Percentiles rank a stretch among this genome's conserved stretches.
phyloP scores from a whole-genome alignment of 768 basidiomycete species.

The Calvatia gigantea region DNA sequence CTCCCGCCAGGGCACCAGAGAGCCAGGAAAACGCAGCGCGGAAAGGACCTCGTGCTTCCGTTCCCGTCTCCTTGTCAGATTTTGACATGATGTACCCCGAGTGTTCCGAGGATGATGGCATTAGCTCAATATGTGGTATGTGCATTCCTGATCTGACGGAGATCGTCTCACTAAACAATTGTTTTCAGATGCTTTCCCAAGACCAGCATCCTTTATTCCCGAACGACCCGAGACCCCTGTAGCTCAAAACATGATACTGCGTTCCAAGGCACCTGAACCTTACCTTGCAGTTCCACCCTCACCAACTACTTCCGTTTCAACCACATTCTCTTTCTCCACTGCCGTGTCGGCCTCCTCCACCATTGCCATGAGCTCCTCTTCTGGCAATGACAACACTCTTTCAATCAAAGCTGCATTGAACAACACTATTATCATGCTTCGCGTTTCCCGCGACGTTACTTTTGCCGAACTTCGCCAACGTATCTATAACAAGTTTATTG shows the following conservation, averaged over 20 bases:
- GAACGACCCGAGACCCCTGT: slow-evolving; percentile 30
- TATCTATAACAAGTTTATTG: slow-evolving; percentile 65
- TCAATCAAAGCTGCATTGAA: slow-evolving; percentile 64
- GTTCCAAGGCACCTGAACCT: slow-evolving; percentile 18
- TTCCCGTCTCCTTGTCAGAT: slow-evolving; percentile 35
- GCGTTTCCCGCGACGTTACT: slow-evolving; percentile 42
- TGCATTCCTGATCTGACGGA: slow-evolving; percentile 7
- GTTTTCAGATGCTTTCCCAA: slow-evolving; percentile 37
- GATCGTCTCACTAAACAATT: background rate
- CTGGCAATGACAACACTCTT: slow-evolving; percentile 26
- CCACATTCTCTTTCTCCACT: slow-evolving; percentile 21
- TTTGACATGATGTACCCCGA: slow-evolving; percentile 39
- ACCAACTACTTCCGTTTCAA: slow-evolving; percentile 26
- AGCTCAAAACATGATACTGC: background rate
- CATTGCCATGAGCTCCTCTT: slow-evolving; percentile 19
- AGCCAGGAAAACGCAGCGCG: background rate
- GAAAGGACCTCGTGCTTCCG: slow-evolving; percentile 27
- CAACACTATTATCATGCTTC: slow-evolving; percentile 60
- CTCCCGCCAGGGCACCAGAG: background rate
- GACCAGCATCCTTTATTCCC: slow-evolving; percentile 33
- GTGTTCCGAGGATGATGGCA: slow-evolving; percentile 28
- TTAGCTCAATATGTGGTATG: slow-evolving; percentile 32
- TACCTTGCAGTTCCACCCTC: slow-evolving; percentile 33
- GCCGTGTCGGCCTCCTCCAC: slow-evolving; percentile 14
- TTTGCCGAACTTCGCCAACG: slow-evolving; percentile 52